Evolutionary conservation across 495 filamentous ascomycete species (phyloP).

Genomic region (Penicillium cosmopolitanum): DNA sequence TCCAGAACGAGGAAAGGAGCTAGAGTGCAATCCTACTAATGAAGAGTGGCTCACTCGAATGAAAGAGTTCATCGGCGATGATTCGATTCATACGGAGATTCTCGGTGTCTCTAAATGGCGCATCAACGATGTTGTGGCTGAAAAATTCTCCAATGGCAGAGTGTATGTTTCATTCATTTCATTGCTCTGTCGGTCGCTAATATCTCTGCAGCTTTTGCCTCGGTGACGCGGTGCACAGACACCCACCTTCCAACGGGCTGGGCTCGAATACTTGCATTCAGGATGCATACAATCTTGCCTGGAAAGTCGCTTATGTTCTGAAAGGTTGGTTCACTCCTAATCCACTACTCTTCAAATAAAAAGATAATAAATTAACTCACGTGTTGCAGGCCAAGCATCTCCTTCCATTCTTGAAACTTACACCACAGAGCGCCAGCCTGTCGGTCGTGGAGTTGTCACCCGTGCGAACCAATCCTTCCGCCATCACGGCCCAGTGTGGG

Average conservation of each 20-base stretch:
- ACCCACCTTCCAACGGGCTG: slow-evolving; percentile 55
- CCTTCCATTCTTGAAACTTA: slow-evolving; percentile 48
- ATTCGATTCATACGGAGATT: slow-evolving; percentile 41
- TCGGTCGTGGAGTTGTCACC: slow-evolving; percentile 49
- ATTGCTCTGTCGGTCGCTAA: slow-evolving; percentile 42
- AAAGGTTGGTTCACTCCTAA: slow-evolving; percentile 30
- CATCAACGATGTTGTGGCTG: slow-evolving; percentile 57
- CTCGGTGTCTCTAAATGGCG: slow-evolving; percentile 52
- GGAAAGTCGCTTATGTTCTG: slow-evolving; percentile 56
- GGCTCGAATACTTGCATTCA: slow-evolving; percentile 59
- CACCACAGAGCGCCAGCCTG: slow-evolving; percentile 52
- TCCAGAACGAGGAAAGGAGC: slow-evolving; percentile 38
- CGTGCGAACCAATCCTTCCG: slow-evolving; percentile 54
- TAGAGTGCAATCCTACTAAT: slow-evolving; percentile 33
- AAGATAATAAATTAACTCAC: background rate
- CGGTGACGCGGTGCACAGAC: slow-evolving; percentile 56
- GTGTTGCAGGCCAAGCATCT: slow-evolving; percentile 37
- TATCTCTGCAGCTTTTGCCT: slow-evolving; percentile 50
- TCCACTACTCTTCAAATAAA: background rate
- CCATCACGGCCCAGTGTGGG: slow-evolving; percentile 46
- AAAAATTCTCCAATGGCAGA: slow-evolving; percentile 45
- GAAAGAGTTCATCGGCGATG: slow-evolving; percentile 55
- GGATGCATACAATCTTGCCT: slow-evolving; percentile 59
- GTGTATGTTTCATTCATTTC: slow-evolving; percentile 20
- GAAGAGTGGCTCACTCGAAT: slow-evolving; percentile 49